Conservation (phyloP, 208 protist genomes). For the Trypanosoma avium region DNA sequence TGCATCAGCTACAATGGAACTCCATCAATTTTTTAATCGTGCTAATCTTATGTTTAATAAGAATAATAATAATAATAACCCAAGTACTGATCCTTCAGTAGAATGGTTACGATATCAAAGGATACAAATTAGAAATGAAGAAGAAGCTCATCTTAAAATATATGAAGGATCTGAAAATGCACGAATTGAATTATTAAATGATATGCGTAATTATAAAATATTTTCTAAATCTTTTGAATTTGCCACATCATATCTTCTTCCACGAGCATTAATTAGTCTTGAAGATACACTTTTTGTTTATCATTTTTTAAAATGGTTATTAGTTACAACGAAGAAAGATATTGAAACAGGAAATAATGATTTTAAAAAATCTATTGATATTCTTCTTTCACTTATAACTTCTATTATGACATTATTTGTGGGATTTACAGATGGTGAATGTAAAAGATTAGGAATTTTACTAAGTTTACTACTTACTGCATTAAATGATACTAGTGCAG, state of each 20-base stretch:
- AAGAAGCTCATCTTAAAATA: slow-evolving; percentile 38
- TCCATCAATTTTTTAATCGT: slow-evolving; percentile 23
- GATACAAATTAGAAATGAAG: slow-evolving; percentile 38
- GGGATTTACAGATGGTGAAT: slow-evolving; percentile 74
- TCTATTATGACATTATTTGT: slow-evolving; percentile 60
- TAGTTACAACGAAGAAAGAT: slow-evolving; percentile 19
- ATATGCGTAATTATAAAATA: slow-evolving; percentile 16
- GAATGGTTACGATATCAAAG: slow-evolving; percentile 38
- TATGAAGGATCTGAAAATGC: slow-evolving; percentile 19
- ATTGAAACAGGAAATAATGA: background rate
- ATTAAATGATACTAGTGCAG: slow-evolving; percentile 16
- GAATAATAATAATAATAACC: background rate
- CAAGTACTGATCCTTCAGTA: slow-evolving; percentile 11
- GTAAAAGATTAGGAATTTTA: slow-evolving; percentile 62
- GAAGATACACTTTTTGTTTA: slow-evolving; percentile 65
- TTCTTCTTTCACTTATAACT: slow-evolving; percentile 56
- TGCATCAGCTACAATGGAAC: slow-evolving; percentile 30
- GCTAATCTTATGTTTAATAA: slow-evolving; percentile 4
- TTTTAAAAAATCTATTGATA: slow-evolving; percentile 29
- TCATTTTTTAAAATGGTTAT: slow-evolving; percentile 53
- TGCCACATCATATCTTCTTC: slow-evolving; percentile 56
- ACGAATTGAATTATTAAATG: slow-evolving; percentile 15
- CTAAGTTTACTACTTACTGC: slow-evolving; percentile 32
- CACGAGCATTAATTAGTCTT: slow-evolving; percentile 66
- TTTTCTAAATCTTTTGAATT: slow-evolving; percentile 26